Base-by-base conservation (phyloP, 2,329 filamentous ascomycete species). In the Aspergillus thermomutatus region DNA sequence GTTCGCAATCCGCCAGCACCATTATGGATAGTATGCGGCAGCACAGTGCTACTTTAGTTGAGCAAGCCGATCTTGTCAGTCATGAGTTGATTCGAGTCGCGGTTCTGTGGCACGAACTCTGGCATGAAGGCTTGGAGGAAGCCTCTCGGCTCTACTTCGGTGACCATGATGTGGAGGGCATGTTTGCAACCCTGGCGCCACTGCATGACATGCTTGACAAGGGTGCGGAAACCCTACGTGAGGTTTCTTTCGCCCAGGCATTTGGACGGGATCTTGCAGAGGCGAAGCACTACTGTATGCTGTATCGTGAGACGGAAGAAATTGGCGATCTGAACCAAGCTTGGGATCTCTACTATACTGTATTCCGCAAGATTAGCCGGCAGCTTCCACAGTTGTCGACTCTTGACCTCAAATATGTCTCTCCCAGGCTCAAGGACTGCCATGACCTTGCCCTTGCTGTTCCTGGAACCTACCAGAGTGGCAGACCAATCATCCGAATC, bases 11-110 rank as follows among this genome's bases (percentile, higher is more conserved):
- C 41, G 95, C 95, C 3, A 88, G 86, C 31, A 87, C 92, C 63
- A 96, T 99, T 66, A 97, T 99, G 92, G 92, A 97, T 61, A 96
- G 89, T 69, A 96, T 99, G 91, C 89, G 92, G 41, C 89, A 93
- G 64, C 95, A 99, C 72, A 97, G 92, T 70, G 87, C 91, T 21
- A 89, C 86, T 66, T 83, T 99, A 37, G 94, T 99, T 8, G 91
- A 97, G 63, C 94, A 99, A 75, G 94, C 94, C 37, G 93, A 96
- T 70, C 82, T 92, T 49, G 92, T 99, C 64, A 97, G 93, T 72
- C 90, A 94, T 69, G 95, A 99, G 72, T 85, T 99, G 55, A 97
- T 99, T 69, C 87, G 94, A 52, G 95, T 99, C 57, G 94, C 94
- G 17, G 93, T 99, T 1, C 76, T 99, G 25, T 99, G 95, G 95